These are phyloP conservation scores for Knufia fluminis DNA, from an alignment of 2,329 filamentous ascomycete genomes.

Conservation along the genomic window DNA sequence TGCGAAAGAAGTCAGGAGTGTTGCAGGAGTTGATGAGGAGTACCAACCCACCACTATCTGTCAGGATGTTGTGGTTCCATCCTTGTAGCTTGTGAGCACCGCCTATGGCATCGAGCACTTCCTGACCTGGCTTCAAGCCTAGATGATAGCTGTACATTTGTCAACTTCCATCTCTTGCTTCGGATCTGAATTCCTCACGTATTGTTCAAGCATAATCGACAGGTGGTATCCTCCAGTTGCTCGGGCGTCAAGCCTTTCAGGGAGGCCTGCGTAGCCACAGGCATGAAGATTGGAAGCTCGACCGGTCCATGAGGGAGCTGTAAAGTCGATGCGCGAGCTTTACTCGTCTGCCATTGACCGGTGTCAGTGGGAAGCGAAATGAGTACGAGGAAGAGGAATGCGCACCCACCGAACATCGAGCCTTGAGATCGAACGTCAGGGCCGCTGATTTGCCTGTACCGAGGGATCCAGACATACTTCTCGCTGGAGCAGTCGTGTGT, in stretches of 20 bases:
- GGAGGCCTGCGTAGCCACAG: constrained; percentile 91
- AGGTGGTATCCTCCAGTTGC: constrained; percentile 81
- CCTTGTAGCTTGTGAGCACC: constrained; percentile 91
- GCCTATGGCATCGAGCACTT: constrained; percentile 74
- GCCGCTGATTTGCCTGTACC: constrained; percentile 39
- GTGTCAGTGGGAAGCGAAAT: constrained; percentile 1
- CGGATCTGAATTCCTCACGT: constrained; percentile 38
- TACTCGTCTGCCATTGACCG: constrained; percentile 63
- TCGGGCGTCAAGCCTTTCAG: constrained; percentile 89
- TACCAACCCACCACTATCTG: constrained; percentile 48
- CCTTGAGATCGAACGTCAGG: constrained; percentile 67
- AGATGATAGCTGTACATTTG: constrained; percentile 58
- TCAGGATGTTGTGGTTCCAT: constrained; percentile 92
- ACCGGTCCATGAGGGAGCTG: constrained; percentile 87
- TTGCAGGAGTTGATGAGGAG: constrained; percentile 9
- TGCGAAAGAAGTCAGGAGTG: constrained; percentile 32
- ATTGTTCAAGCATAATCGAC: constrained; percentile 89
- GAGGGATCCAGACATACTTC: constrained; percentile 15
- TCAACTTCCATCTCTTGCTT: background rate
- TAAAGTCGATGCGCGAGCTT: constrained; percentile 80
- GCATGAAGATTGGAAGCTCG: constrained; percentile 92
- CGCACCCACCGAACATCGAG: constrained; percentile 64
- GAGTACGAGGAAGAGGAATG: constrained; percentile 11
- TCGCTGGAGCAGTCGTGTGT: constrained; percentile 5
- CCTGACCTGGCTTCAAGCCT: constrained; percentile 87